phyloP scores from a whole-genome alignment of 106 monocot genomes.

The Dactylorhiza incarnata region DNA sequence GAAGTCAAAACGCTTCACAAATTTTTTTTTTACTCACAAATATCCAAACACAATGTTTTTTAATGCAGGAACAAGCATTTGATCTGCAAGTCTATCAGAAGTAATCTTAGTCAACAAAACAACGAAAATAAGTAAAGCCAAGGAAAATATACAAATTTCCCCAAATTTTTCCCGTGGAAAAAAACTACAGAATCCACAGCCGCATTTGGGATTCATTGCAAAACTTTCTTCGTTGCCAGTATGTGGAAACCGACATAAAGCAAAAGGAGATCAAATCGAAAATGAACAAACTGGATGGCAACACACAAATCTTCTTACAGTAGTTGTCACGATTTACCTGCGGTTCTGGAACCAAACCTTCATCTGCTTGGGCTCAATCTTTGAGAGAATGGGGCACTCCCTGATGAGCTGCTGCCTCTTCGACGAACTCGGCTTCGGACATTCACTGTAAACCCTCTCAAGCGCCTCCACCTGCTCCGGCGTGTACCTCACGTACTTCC shows the following conservation, averaged over 20 bases:
- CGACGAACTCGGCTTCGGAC: slow-evolving; percentile 86
- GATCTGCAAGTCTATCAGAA: too few species aligned
- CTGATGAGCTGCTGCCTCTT: slow-evolving; percentile 80
- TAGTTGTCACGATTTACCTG: slow-evolving; percentile 32
- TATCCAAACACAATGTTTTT: too few species aligned
- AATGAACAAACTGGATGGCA: neutral
- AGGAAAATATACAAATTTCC: too few species aligned
- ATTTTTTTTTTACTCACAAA: too few species aligned
- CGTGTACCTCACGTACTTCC: slow-evolving; percentile 95
- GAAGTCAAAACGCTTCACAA: neutral
- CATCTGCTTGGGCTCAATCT: slow-evolving; percentile 96
- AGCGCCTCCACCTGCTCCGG: slow-evolving; percentile 96
- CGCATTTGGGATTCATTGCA: neutral
- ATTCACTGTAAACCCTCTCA: slow-evolving; percentile 86
- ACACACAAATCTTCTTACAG: neutral
- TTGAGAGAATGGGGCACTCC: slow-evolving; percentile 77
- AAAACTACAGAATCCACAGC: neutral
- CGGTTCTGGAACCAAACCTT: slow-evolving; percentile 98
- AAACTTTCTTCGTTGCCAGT: neutral
- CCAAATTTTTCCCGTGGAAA: neutral
- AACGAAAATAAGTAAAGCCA: too few species aligned
- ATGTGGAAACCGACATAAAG: neutral
- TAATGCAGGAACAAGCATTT: too few species aligned
- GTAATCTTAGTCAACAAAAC: too few species aligned
- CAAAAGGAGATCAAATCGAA: neutral